A percentile compares a stretch with the other conserved stretches of the same genome.
Conservation (phyloP, 2,329 filamentous ascomycete species). For the Sporothrix sp. region DNA sequence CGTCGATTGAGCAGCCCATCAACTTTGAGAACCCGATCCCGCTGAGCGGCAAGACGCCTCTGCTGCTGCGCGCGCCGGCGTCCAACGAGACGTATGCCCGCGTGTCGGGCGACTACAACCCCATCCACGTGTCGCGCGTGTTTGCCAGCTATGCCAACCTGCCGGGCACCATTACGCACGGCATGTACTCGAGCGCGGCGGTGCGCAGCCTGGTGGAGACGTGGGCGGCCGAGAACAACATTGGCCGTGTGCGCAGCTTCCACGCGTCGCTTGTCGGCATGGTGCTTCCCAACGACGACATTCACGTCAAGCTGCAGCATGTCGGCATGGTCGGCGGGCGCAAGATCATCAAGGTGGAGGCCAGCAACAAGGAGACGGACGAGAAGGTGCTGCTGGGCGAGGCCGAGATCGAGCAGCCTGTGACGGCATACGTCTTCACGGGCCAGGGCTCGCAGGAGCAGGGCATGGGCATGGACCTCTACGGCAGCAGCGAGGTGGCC, state of each 20-base stretch:
- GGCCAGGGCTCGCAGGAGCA: conserved; percentile 98
- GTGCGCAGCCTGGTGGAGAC: conserved; percentile 95
- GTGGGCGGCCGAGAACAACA: conserved; percentile 98
- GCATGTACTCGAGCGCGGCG: conserved; percentile 97
- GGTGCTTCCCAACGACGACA: conserved; percentile 93
- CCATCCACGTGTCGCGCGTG: conserved; percentile 94
- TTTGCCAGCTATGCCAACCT: conserved; percentile 94
- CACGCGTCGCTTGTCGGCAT: conserved; percentile 95
- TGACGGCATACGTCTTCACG: conserved; percentile 95
- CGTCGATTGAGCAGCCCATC: conserved; percentile 88
- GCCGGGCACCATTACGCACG: conserved; percentile 94
- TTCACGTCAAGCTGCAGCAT: conserved; percentile 91
- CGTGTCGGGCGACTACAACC: conserved; percentile 97
- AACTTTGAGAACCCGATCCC: conserved; percentile 97
- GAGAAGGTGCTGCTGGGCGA: conserved; percentile 94
- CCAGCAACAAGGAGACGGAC: conserved; percentile 87
- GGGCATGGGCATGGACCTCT: conserved; percentile 99
- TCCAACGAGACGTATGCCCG: conserved; percentile 97
- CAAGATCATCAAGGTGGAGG: conserved; percentile 99
- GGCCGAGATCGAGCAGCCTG: conserved; percentile 94
- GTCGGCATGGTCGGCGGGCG: conserved; percentile 95
- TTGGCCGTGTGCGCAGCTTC: conserved; percentile 94
- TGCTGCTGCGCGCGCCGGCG: conserved; percentile 80
- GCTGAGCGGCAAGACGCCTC: conserved; percentile 79
- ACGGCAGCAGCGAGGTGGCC: conserved; percentile 84